These are phyloP conservation scores for Cyclocybe cylindracea DNA, from an alignment of 768 basidiomycete genomes.

Conservation along the genomic window DNA sequence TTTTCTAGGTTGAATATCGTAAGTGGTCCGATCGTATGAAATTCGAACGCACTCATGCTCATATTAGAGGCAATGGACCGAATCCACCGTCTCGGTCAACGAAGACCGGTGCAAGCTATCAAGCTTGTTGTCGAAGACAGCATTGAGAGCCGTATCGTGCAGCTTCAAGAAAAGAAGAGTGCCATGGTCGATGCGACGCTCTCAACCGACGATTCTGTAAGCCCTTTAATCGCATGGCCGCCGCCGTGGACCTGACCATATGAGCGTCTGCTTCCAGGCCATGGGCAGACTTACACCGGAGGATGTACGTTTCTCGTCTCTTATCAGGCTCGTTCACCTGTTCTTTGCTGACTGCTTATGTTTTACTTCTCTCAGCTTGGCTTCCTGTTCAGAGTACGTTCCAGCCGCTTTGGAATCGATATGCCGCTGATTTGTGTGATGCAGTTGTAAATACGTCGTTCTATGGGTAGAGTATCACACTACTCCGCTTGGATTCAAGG, in stretches of 20 bases:
- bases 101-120: conserved; percentile 88
- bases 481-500: no score
- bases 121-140: conserved; percentile 95
- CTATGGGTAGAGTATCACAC: no score
- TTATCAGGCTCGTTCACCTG: no score
- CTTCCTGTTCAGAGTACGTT: conserved; percentile 58
- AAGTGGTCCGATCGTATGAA: conserved; percentile 29
- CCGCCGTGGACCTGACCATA: not conserved
- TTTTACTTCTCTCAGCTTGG: conserved; percentile 38
- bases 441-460: no score
- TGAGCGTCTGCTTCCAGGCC: conserved; percentile 46
- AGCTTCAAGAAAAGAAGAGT: conserved; percentile 96
- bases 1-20: conserved; percentile 75
- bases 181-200: conserved; percentile 93
- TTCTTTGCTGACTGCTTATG: conserved; percentile 11
- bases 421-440: not conserved
- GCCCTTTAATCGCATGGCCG: conserved; percentile 17
- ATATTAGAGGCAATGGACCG: conserved; percentile 91
- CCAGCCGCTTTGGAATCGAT: not conserved
- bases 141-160: conserved; percentile 85
- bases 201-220: conserved; percentile 76
- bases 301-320: conserved; percentile 48
- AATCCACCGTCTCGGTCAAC: conserved; percentile 95
- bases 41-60: not conserved
- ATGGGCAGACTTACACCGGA: conserved; percentile 94